These are phyloP conservation scores for Lentinula edodes DNA, from an alignment of 768 basidiomycete species.

Conservation along the genomic window DNA sequence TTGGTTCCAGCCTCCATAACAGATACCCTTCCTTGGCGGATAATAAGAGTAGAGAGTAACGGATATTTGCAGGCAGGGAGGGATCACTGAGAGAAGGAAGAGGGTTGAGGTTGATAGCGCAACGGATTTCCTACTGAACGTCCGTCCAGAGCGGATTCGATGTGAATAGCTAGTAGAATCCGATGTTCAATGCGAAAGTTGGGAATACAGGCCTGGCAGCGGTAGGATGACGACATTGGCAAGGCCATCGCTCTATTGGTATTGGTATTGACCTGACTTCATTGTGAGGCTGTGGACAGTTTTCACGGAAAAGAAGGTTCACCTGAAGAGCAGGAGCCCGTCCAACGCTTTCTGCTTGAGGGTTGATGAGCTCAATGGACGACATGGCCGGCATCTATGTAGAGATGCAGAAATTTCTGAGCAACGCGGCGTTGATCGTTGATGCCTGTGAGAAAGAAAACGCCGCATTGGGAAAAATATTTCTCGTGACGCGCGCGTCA, in stretches of 20 bases:
- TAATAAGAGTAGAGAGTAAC: neutral
- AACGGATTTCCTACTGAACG: neutral
- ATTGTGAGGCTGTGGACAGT: constrained; percentile 17
- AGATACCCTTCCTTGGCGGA: constrained; percentile 17
- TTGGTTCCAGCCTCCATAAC: constrained; percentile 21
- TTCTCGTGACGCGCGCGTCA: neutral
- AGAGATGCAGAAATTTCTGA: neutral
- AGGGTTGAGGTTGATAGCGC: constrained; percentile 2
- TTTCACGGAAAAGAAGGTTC: constrained; percentile 14
- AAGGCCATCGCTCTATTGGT: constrained; percentile 92
- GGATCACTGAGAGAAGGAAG: constrained; percentile 4
- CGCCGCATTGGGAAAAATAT: neutral
- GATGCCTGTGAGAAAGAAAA: neutral
- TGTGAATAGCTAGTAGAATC: neutral
- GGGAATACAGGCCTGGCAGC: neutral
- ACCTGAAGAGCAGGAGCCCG: constrained; percentile 91
- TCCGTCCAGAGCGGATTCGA: neutral
- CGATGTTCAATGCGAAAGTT: neutral
- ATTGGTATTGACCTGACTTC: constrained; percentile 69
- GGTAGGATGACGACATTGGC: constrained; percentile 97
- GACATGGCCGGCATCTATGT: neutral
- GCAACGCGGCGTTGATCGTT: neutral
- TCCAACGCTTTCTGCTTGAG: constrained; percentile 90
- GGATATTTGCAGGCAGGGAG: neutral
- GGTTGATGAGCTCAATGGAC: constrained; percentile 88